Percentiles rank a stretch among this genome's conserved stretches.
phyloP scores from a whole-genome alignment of 208 protist genomes.

The Trypanosoma grayi region DNA sequence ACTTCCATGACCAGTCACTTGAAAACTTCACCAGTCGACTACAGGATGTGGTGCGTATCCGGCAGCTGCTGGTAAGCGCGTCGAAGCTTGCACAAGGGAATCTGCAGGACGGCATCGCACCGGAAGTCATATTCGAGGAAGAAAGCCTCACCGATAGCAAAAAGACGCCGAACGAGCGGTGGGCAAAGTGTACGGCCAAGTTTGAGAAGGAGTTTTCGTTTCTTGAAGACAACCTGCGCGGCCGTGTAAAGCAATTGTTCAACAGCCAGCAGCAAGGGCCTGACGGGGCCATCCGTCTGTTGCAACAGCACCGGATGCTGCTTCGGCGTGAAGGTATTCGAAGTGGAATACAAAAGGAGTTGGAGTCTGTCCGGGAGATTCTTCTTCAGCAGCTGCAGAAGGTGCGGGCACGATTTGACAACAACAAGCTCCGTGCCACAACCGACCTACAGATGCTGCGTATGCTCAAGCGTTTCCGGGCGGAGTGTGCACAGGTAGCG shows the following conservation, averaged over 20 bases:
- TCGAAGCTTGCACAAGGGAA: constrained; percentile 34
- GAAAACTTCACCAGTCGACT: constrained; percentile 60
- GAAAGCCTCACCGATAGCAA: constrained; percentile 61
- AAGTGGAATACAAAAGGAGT: constrained; percentile 44
- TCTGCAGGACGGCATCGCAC: constrained; percentile 47
- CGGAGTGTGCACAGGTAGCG: constrained; percentile 54
- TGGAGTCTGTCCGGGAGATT: constrained; percentile 42
- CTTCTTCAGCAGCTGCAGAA: constrained; percentile 62
- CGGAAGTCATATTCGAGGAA: constrained; percentile 75
- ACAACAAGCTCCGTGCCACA: constrained; percentile 52
- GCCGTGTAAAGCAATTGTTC: constrained; percentile 55
- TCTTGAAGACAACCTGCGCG: constrained; percentile 66
- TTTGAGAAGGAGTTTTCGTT: constrained; percentile 88
- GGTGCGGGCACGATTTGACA: constrained; percentile 53
- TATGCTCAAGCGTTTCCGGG: constrained; percentile 53
- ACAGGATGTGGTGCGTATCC: constrained; percentile 68
- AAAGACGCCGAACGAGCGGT: constrained; percentile 32
- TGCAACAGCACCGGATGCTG: constrained; percentile 52
- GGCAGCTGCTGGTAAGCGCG: constrained; percentile 49
- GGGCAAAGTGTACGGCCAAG: constrained; percentile 50
- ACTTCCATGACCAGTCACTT: constrained; percentile 72
- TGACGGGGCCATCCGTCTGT: constrained; percentile 29
- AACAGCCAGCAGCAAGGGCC: constrained; percentile 26
- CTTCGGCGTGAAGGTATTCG: constrained; percentile 58
- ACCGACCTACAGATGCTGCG: constrained; percentile 69